These are phyloP conservation scores for Tricladium varicosporioides DNA, from an alignment of 2,329 filamentous ascomycete species.

Conservation along the genomic window DNA sequence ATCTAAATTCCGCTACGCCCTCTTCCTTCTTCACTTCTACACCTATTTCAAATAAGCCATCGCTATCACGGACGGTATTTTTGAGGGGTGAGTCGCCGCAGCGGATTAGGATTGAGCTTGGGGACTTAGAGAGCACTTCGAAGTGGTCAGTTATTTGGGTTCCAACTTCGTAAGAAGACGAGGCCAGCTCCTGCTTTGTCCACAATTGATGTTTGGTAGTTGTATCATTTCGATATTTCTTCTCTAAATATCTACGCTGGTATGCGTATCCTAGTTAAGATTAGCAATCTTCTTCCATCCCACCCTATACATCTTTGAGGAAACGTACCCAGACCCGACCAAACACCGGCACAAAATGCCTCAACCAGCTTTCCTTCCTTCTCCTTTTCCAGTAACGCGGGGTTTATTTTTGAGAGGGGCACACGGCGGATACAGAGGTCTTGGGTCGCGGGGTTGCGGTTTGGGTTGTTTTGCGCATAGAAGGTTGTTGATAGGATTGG, in stretches of 20 bases:
- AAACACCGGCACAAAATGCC: constrained; percentile 31
- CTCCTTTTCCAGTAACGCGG: constrained; percentile 62
- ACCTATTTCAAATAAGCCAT: constrained; percentile 66
- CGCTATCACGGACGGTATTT: constrained; percentile 52
- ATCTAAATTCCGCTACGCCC: constrained; percentile 58
- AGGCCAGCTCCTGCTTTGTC: constrained; percentile 51
- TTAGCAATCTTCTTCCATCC: neutral
- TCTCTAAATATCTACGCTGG: constrained; percentile 57
- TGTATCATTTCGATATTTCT: constrained; percentile 53
- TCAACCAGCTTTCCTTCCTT: constrained; percentile 58
- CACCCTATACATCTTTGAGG: neutral
- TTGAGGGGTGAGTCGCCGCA: constrained; percentile 65
- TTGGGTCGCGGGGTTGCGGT: constrained; percentile 59
- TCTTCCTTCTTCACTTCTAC: constrained; percentile 60
- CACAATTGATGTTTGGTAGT: constrained; percentile 61
- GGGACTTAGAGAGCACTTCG: constrained; percentile 64
- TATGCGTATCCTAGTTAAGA: constrained; percentile 43
- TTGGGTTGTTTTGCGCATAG: constrained; percentile 60
- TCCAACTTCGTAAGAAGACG: constrained; percentile 59
- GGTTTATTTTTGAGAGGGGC: constrained; percentile 61
- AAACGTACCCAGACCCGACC: constrained; percentile 46
- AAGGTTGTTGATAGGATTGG: constrained; percentile 57
- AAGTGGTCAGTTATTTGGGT: constrained; percentile 70
- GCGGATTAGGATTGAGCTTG: constrained; percentile 58
- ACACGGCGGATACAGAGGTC: constrained; percentile 64